Conservation (phyloP, 2,329 filamentous ascomycete genomes). For the Xylariales sp. region DNA sequence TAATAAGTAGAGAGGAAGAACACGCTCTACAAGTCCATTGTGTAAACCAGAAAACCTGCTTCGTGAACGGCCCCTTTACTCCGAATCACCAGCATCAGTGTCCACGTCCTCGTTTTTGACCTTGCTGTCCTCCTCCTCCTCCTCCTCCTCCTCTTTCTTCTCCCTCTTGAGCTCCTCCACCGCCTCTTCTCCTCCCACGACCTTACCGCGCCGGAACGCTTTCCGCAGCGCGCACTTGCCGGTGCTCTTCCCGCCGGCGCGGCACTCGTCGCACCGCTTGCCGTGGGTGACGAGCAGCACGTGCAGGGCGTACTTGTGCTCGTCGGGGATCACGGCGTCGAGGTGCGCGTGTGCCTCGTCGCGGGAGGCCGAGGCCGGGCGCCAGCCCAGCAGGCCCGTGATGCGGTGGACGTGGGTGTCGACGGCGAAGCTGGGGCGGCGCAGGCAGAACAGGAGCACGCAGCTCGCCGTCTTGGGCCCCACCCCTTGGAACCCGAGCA, state of each 20-base stretch:
- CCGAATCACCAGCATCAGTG: too few relatives aligned
- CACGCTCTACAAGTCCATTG: too few relatives aligned
- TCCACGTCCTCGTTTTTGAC: too few relatives aligned
- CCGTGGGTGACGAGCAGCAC: conserved; percentile 45
- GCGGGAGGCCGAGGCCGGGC: conserved; percentile 32
- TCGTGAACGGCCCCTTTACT: too few relatives aligned
- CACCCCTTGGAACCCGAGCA: conserved; percentile 46
- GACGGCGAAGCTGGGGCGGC: conserved; percentile 44
- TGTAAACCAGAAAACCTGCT: too few relatives aligned
- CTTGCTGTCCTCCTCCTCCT: conserved; percentile 7
- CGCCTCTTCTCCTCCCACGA: conserved; percentile 8
- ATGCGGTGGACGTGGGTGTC: conserved; percentile 50
- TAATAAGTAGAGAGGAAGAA: too few relatives aligned
- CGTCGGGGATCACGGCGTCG: conserved; percentile 41
- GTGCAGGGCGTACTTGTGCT: conserved; percentile 46
- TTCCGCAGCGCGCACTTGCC: conserved; percentile 36
- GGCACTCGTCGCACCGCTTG: conserved; percentile 39
- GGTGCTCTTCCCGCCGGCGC: conserved; percentile 33
- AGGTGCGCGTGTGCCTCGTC: conserved; percentile 46
- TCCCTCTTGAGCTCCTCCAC: conserved; percentile 8
- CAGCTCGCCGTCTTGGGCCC: conserved; percentile 52
- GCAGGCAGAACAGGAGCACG: conserved; percentile 47
- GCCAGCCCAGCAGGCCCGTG: conserved; percentile 44
- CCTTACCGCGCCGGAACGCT: conserved; percentile 25
- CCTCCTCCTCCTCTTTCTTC: conserved; percentile 9